Evolutionary conservation across 202 grass and related monocot genomes (phyloP).

Genomic region (Zoysia matrella): DNA sequence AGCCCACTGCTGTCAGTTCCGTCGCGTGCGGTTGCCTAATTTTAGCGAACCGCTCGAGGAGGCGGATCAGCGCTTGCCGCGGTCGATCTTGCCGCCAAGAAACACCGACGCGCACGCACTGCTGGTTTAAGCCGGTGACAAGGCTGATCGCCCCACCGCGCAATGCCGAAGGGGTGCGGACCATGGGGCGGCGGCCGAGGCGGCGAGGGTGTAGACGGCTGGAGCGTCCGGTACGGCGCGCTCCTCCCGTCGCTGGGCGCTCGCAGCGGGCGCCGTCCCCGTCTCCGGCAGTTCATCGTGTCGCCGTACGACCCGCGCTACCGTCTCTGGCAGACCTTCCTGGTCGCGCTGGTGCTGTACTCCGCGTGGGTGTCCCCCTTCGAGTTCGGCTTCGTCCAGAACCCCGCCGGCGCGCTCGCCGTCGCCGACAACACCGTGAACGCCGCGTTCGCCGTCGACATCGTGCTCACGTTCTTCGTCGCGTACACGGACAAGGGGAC

Average conservation of each 20-base stretch:
- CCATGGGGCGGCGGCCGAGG: not conserved
- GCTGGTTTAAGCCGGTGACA: not conserved
- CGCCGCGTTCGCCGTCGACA: conserved; percentile 71
- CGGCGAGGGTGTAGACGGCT: too few relatives aligned
- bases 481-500: conserved; percentile 56
- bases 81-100: too few relatives aligned
- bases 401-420: conserved; percentile 35
- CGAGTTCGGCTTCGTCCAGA: conserved; percentile 70
- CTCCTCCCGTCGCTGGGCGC: conserved; percentile 73
- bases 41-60: too few relatives aligned
- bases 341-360: conserved; percentile 72
- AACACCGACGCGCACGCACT: too few relatives aligned
- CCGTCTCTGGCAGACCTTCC: conserved; percentile 57
- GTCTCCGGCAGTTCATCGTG: conserved; percentile 46
- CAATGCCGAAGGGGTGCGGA: not conserved
- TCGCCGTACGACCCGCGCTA: conserved; percentile 70
- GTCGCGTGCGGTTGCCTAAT: too few relatives aligned
- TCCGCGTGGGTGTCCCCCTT: conserved; percentile 81
- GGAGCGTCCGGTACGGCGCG: conserved; percentile 41
- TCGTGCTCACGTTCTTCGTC: conserved; percentile 83
- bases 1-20: too few relatives aligned
- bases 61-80: too few relatives aligned
- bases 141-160: not conserved
- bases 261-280: conserved; percentile 30
- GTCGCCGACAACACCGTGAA: conserved; percentile 67